Evolutionary conservation across 2,329 filamentous ascomycete genomes (phyloP), one percentile per base, ranked within the genome.

Genomic region (Diaporthe longicolla): DNA sequence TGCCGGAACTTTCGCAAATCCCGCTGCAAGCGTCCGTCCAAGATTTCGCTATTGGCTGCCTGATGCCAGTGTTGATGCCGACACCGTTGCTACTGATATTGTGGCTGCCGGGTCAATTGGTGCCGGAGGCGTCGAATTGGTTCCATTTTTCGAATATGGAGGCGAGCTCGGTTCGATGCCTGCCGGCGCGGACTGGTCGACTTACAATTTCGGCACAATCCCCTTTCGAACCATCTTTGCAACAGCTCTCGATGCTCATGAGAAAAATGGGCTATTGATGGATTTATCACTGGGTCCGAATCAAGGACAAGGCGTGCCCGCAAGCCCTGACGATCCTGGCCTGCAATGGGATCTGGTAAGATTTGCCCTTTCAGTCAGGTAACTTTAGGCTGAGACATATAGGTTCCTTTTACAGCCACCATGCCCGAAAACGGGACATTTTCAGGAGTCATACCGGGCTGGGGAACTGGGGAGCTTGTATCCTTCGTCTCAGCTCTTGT

Each of bases 171-270:
- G 52, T 11, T 55, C 52, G 9, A 29, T 55, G 52, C 52, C 52
- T 32, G 52, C 52, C 9, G 52, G 52, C 52, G 52, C 52, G 29
- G 52, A 55, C 24, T 55, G 52, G 52, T 26, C 52, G 17, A 55
- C 52, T 10, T 55, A 55, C 52, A 55, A 55, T 26, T 55, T 55
- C 29, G 52, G 52, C 26, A 32, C 52, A 19, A 26, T 55, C 52
- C 52, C 52, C 29, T 55, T 55, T 55, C 52, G 52, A 24, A 17
- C 29, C 52, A 55, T 55, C 52, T 55, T 55, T 55, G 52, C 52
- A 55, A 15, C 52, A 55, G 26, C 24, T 19, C 52, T 55, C 52
- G 29, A 24, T 55, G 52, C 52, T 55, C 52, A 55, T 24, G 52
- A 55, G 52, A 26, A 55, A 32, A 55, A 32, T 17, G 52, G 52